Conservation (phyloP, 2,329 filamentous ascomycete species). For the Calcarisporium arbuscula region DNA sequence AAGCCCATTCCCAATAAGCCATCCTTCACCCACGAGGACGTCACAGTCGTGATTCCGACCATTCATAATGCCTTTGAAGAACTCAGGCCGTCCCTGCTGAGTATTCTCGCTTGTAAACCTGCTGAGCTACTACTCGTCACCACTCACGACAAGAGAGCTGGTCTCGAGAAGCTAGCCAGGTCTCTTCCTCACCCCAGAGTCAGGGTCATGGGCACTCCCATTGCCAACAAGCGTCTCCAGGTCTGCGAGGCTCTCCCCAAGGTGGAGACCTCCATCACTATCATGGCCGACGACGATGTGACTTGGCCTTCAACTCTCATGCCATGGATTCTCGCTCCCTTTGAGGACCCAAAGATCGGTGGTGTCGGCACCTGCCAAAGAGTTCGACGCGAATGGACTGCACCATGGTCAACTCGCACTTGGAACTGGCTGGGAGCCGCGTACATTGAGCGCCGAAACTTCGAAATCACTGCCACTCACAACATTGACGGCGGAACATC, state of each 20-base stretch:
- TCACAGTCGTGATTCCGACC: conserved; percentile 90
- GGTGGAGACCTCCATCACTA: conserved; percentile 75
- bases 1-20: conserved; percentile 77
- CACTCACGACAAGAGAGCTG: conserved; percentile 69
- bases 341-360: conserved; percentile 76
- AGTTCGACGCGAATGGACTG: conserved; percentile 62
- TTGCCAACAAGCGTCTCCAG: conserved; percentile 93
- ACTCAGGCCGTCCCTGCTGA: conserved; percentile 72
- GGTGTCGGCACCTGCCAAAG: conserved; percentile 90
- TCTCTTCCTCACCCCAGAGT: conserved; percentile 56
- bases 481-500: conserved; percentile 94
- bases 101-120: conserved; percentile 65
- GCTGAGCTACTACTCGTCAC: conserved; percentile 79
- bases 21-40: conserved; percentile 72
- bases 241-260: conserved; percentile 86
- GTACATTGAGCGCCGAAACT: conserved; percentile 91
- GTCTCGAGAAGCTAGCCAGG: conserved; percentile 59
- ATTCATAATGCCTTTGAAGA: conserved; percentile 84
- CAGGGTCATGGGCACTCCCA: conserved; percentile 67
- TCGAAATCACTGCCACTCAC: conserved; percentile 93
- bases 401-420: conserved; percentile 53
- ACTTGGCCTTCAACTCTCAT: conserved; percentile 83
- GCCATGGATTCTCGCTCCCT: conserved; percentile 88
- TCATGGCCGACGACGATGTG: conserved; percentile 95
- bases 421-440: conserved; percentile 89